Percentiles rank a stretch among this genome's conserved stretches.
Evolutionary conservation across 108 stramenopile species (phyloP).

Genomic region (Bacterosira constricta): DNA sequence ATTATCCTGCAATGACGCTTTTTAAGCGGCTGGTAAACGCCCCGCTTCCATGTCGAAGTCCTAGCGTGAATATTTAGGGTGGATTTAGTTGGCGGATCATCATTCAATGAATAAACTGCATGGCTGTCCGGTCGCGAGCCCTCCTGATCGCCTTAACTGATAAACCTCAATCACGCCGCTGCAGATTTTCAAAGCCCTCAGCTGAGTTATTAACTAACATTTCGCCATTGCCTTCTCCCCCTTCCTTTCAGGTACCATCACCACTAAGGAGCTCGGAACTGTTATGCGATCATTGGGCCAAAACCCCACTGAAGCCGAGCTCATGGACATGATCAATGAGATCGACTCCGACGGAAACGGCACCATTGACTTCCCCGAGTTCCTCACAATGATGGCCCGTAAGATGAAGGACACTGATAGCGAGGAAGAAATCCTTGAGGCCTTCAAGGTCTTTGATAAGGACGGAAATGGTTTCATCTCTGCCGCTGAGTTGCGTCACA

Average conservation of each 20-base stretch:
- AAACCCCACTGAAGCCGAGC: constrained; percentile 99
- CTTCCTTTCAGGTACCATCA: constrained; percentile 93
- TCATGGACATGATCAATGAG: constrained; percentile 99
- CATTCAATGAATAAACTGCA: too few relatives aligned
- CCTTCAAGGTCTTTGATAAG: constrained; percentile 99
- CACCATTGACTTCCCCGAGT: constrained; percentile 99
- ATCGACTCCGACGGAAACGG: constrained; percentile 99
- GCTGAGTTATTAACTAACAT: neutral
- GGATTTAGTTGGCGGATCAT: neutral
- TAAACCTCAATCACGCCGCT: too few relatives aligned
- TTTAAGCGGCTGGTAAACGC: too few relatives aligned
- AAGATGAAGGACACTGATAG: constrained; percentile 99
- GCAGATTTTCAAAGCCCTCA: neutral
- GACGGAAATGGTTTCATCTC: constrained; percentile 99
- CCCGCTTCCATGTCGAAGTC: too few relatives aligned
- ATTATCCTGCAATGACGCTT: too few relatives aligned
- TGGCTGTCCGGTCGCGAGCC: too few relatives aligned
- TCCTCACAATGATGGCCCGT: constrained; percentile 99
- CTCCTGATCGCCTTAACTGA: too few relatives aligned
- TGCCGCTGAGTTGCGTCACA: constrained; percentile 99
- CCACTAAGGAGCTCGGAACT: constrained; percentile 99
- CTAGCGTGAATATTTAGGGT: too few relatives aligned
- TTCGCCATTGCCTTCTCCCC: neutral
- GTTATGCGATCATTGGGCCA: constrained; percentile 99
- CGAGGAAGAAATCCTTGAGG: constrained; percentile 99